phyloP scores from a whole-genome alignment of 192 early-diverging fungal genomes.

The Backusella tuberculispora region DNA sequence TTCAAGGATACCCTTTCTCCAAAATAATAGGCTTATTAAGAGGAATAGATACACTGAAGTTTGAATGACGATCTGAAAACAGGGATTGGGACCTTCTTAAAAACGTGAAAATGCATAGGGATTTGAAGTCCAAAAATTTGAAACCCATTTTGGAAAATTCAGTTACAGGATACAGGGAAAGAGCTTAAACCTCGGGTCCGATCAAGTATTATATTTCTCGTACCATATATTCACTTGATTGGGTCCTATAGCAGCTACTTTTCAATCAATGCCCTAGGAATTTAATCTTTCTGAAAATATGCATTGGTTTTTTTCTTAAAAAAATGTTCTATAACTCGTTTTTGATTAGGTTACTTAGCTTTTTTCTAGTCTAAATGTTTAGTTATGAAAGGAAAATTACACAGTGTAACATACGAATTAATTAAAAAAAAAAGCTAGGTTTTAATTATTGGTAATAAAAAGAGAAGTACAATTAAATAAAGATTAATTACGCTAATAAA shows the following conservation, averaged over 20 bases:
- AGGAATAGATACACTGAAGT: too few relatives aligned
- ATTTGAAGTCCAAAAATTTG: slow-evolving; percentile 7
- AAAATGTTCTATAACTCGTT: not conserved
- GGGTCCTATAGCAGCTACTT: not conserved
- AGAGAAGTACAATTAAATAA: slow-evolving; percentile 4
- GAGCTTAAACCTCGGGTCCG: not conserved
- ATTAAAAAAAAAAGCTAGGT: slow-evolving; percentile 8
- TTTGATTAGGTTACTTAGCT: not conserved
- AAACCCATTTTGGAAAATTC: slow-evolving; percentile 11
- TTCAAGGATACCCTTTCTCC: too few relatives aligned
- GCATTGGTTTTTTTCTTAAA: not conserved
- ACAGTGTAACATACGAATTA: not conserved
- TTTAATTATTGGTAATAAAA: not conserved
- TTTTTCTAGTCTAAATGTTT: not conserved
- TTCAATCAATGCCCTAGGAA: not conserved
- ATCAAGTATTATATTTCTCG: not conserved
- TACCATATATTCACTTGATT: not conserved
- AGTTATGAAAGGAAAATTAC: not conserved
- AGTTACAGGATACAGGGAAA: not conserved
- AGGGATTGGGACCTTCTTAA: not conserved
- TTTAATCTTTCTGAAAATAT: slow-evolving; percentile 3
- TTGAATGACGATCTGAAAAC: too few relatives aligned
- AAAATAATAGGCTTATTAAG: too few relatives aligned
- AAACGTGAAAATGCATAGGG: not conserved
- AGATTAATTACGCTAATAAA: not conserved